Base-by-base conservation (phyloP, 441 rosid genomes). In the Daphne laureola region DNA sequence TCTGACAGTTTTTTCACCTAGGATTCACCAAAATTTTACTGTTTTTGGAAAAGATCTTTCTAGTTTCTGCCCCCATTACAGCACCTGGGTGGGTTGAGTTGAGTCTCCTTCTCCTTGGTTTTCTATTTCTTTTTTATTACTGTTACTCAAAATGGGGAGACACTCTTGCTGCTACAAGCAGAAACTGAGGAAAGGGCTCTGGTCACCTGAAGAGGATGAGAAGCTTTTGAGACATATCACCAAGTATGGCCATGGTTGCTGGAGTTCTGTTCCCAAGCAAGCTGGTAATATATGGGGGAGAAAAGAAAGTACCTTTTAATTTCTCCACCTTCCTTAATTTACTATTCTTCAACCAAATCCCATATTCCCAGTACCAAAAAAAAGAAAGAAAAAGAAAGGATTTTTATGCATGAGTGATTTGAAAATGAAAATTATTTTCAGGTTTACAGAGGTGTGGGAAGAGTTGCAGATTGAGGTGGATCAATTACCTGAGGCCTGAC, bases 401-500 rank as follows among this genome's bases (percentile, higher is more conserved):
- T 16, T 17, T 53, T 53, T 11, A 0, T 17, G 23, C 2, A 16
- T 49, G 23, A 9, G 0, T 50, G 5, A 0, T 4, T 17, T 46
- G 55, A 40, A 18, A 43, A 48, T 50, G 25, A 21, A 21, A 21
- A 21, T 21, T 21, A 2, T 55, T 48, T 31, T 21, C 74, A 87
- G 96, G 96, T 43, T 57, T 88, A 26, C 85, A 83, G 54, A 83
- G 96, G 62, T 88, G 96, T 45, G 96, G 96, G 1, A 88, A 88
- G 74, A 88, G 96, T 54, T 88, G 96, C 71, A 77, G 96, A 49
- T 69, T 88, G 42, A 76, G 96, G 58, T 88, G 96, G 96, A 88
- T 83, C 58, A 88, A 88, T 70, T 88, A 88, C 79, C 48, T 88
- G 66, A 76, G 96, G 66, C 96, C 96, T 57, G 96, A 88, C 72